Conservation (phyloP, 345 rosid species). For the Eucalyptus cloeziana region DNA sequence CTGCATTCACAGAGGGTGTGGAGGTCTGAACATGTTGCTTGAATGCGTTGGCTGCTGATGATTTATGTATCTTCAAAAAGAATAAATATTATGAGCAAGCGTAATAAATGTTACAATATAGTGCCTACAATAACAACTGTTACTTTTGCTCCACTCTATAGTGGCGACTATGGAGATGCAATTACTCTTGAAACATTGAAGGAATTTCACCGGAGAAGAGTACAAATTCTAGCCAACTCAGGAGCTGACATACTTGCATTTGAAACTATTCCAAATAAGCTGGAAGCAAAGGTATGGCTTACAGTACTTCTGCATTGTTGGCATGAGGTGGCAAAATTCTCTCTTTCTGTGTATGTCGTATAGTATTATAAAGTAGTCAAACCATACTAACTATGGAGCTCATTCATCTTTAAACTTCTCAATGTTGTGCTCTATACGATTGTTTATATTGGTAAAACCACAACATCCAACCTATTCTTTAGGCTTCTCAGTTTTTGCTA, state of each 20-base stretch:
- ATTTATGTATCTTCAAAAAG: not conserved
- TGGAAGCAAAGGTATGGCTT: slow-evolving; percentile 65
- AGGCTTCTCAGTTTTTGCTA: not conserved
- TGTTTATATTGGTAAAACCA: not conserved
- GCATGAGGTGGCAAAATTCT: not conserved
- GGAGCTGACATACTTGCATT: slow-evolving; percentile 82
- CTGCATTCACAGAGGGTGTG: not conserved
- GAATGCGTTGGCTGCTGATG: not conserved
- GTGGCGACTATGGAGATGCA: slow-evolving; percentile 62
- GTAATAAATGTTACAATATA: not conserved
- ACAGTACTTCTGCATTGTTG: not conserved
- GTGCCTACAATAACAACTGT: not conserved
- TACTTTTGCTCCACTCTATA: slow-evolving; percentile 1
- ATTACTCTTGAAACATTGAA: slow-evolving; percentile 52
- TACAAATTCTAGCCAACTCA: slow-evolving; percentile 51
- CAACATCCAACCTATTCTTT: not conserved
- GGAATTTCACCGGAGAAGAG: slow-evolving; percentile 79
- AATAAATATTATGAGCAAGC: not conserved
- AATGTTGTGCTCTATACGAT: not conserved
- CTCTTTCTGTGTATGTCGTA: not conserved
- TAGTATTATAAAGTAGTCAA: not conserved
- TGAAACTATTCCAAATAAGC: slow-evolving; percentile 83
- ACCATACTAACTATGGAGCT: not conserved
- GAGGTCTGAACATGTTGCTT: not conserved
- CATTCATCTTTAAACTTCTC: not conserved